Percentiles rank a stretch among this genome's conserved stretches.
Conservation (phyloP, 2,329 filamentous ascomycete genomes). For the Colletotrichum orbiculare region DNA sequence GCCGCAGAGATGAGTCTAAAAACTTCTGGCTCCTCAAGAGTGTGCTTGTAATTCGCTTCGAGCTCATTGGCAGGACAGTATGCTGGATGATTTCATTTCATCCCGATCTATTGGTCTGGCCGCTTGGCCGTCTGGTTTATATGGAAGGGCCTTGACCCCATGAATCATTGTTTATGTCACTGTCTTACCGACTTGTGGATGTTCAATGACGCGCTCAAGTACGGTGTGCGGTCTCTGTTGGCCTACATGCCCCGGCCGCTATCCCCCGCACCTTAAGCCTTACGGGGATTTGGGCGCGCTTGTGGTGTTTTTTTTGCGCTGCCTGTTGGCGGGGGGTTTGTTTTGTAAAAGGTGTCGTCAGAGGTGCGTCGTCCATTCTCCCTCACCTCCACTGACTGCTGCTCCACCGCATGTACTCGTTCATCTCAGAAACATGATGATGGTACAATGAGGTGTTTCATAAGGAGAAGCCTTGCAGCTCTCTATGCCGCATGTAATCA, state of each 20-base stretch:
- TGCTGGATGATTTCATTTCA: slow-evolving; percentile 24
- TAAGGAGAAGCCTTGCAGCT: no score
- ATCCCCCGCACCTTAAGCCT: slow-evolving; percentile 7
- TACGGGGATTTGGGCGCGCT: background rate
- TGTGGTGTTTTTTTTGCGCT: background rate
- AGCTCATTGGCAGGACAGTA: slow-evolving; percentile 13
- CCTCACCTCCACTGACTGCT: background rate
- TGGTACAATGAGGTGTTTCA: no score
- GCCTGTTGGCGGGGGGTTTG: background rate
- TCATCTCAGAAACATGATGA: no score
- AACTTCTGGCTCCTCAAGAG: slow-evolving; percentile 4
- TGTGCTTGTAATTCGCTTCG: background rate
- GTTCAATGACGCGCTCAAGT: slow-evolving; percentile 30
- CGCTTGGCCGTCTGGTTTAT: slow-evolving; percentile 12
- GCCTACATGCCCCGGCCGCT: background rate
- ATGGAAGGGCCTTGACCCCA: background rate
- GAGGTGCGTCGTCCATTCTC: slow-evolving; percentile 8
- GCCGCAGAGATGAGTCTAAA: background rate
- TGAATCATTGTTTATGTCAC: slow-evolving; percentile 26
- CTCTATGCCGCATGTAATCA: no score
- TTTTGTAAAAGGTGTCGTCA: slow-evolving; percentile 9
- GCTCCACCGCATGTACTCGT: background rate
- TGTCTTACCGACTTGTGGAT: slow-evolving; percentile 9
- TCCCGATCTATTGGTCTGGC: background rate
- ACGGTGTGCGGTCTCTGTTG: background rate